These are phyloP conservation scores for Castanopsis chinensis DNA, from an alignment of 306 rosid genomes.

Conservation along the genomic window DNA sequence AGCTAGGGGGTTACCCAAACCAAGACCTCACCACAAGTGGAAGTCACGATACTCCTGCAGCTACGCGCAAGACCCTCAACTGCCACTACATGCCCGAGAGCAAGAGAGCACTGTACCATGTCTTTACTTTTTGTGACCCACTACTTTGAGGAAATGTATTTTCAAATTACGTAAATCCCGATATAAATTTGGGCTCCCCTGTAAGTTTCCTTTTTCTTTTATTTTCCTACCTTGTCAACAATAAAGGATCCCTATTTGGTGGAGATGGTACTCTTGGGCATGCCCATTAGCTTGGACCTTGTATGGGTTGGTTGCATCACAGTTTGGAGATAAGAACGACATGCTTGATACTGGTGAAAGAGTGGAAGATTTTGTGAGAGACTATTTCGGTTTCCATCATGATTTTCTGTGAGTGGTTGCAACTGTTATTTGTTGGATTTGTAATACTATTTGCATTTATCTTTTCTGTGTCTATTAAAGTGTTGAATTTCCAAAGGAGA, in stretches of 20 bases:
- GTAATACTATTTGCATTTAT: slow-evolving; percentile 38
- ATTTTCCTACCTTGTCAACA: too few relatives aligned
- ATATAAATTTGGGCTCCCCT: too few relatives aligned
- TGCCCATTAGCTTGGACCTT: slow-evolving; percentile 25
- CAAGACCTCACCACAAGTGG: too few relatives aligned
- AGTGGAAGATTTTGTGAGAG: slow-evolving; percentile 34
- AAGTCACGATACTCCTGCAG: too few relatives aligned
- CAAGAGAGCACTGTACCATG: too few relatives aligned
- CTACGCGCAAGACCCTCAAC: too few relatives aligned
- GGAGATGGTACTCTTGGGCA: slow-evolving; percentile 33
- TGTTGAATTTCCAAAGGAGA: slow-evolving; percentile 51
- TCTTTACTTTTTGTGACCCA: too few relatives aligned
- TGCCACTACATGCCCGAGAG: too few relatives aligned
- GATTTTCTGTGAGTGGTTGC: slow-evolving; percentile 43
- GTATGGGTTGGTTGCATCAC: slow-evolving; percentile 22
- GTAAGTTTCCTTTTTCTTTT: too few relatives aligned
- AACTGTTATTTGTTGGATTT: slow-evolving; percentile 25
- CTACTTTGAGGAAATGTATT: too few relatives aligned
- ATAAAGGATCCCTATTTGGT: slow-evolving; percentile 29
- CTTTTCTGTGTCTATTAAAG: slow-evolving; percentile 38
- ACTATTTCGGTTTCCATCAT: slow-evolving; percentile 41
- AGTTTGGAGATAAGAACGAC: slow-evolving; percentile 36
- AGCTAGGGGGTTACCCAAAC: too few relatives aligned
- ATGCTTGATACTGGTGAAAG: slow-evolving; percentile 16
- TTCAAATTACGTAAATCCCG: too few relatives aligned